Evolutionary conservation across 2,329 filamentous ascomycete species (phyloP), one percentile per base, ranked within the genome.

Genomic region (Colletotrichum noveboracense): DNA sequence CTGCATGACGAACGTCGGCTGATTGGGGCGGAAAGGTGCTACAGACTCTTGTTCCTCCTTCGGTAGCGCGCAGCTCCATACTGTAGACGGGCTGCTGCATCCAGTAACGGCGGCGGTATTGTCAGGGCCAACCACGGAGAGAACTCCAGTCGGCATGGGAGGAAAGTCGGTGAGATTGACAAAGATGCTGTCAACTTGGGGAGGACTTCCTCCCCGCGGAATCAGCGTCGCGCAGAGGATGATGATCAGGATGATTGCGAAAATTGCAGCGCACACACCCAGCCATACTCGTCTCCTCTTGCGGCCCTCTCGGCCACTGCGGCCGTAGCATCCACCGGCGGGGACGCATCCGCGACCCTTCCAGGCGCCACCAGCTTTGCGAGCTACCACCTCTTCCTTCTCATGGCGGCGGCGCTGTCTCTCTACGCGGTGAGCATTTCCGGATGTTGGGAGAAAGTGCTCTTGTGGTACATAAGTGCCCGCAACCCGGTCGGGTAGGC

Each of bases 51-150:
- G 94, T 75, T 95, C 86, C 79, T 96, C 95, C 81, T 95, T 95
- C 4, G 96, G 95, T 18, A 98, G 84, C 13, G 93, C 90, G 83
- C 96, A 98, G 81, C 94, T 97, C 96, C 96, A 98, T 70, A 97
- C 84, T 0, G 94, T 94, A 12, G 91, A 88, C 1, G 94, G 94
- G 9, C 89, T 87, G 6, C 96, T 92, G 79, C 96, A 98, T 8
- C 90, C 91, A 26, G 91, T 91, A 70, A 91, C 89, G n/a, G 91
- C 86, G 3, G 89, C 85, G 0, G 90, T 89, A 66, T 94, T 92
- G 78, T 94, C 91, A 0, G 95, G 92, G 7, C 93, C 94, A 18
- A 94, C 91, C 18, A 98, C 90, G 0, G 95, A 97, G 76, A 95
- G 89, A 21, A 96, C 89, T 0, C 96, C 96, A 0, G 94, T 96